A percentile compares a stretch with the other conserved stretches of the same genome.
These are phyloP conservation scores for Talaromyces atroroseus DNA, from an alignment of 2,329 filamentous ascomycete species.

Conservation along the genomic window DNA sequence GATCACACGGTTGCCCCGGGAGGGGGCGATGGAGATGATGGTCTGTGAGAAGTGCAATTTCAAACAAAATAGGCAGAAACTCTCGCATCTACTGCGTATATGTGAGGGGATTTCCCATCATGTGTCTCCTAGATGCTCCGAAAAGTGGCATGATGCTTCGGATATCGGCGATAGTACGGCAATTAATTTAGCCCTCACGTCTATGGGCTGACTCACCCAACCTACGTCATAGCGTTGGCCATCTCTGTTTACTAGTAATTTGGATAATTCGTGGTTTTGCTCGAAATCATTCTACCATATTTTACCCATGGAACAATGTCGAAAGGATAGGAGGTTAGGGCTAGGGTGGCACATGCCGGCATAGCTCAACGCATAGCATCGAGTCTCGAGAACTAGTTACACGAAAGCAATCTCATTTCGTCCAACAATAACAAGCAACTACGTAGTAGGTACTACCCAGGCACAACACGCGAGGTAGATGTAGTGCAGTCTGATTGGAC, in stretches of 20 bases:
- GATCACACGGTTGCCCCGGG: slow-evolving; percentile 1
- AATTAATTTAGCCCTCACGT: background rate
- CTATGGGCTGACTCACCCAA: background rate
- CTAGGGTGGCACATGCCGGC: background rate
- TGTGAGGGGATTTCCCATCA: slow-evolving; percentile 3
- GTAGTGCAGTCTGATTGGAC: background rate
- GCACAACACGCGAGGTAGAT: background rate
- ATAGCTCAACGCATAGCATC: background rate
- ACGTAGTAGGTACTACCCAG: background rate
- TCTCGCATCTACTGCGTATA: background rate
- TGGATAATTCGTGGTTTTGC: background rate
- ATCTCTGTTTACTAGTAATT: background rate
- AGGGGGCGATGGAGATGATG: background rate
- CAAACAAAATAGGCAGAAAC: background rate
- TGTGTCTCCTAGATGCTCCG: background rate
- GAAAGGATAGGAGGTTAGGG: background rate
- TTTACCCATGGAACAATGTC: too few species aligned
- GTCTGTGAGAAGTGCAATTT: background rate
- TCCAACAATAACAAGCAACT: background rate
- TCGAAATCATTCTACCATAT: too few species aligned
- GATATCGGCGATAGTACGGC: slow-evolving; percentile 14
- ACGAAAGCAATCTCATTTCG: background rate
- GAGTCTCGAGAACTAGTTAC: background rate
- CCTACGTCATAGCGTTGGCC: background rate
- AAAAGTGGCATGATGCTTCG: slow-evolving; percentile 13